Evolutionary conservation across 2,329 filamentous ascomycete species (phyloP), one percentile per base, ranked within the genome.

Genomic region (Coleophoma cylindrospora): DNA sequence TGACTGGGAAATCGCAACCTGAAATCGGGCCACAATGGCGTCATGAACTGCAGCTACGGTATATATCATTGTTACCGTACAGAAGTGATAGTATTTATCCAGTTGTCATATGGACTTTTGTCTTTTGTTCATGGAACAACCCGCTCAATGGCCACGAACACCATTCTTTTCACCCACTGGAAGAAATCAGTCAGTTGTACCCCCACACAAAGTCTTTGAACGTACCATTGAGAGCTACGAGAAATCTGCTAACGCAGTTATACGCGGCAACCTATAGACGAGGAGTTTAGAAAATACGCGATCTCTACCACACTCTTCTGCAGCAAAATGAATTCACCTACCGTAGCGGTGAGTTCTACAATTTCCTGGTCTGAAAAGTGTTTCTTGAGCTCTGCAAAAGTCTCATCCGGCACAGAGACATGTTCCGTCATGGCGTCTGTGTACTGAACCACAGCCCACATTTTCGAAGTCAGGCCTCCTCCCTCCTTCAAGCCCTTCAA

Each of bases 371-470:
- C 86, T 21, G 64, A 75, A 57, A 91, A 90, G 34, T 76, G 62
- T 12, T 56, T 65, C 69, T 77, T 85, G 56, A 95, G 57, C 57
- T 71, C 69, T 32, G 65, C 78, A 69, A 92, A 92, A 1, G 87
- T 79, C 51, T 72, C 77, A 45, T 94, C 85, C 12, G 72, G 68
- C 7, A 95, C 89, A 47, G 76, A 71, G 0, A 92, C 84, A 41
- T 81, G 78, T 56, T 82, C 73, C 45, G 90, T 95, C 87, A 95
- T 95, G 65, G 89, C 87, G 70, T 95, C 89, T 15, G 89, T 79
- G 65, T 90, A 91, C 43, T 76, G 72, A 48, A 92, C 66, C 34
- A 89, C 86, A 0, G 82, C 84, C 74, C 80, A 82, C 69, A 90
- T 82, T 64, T 72, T 74, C 52, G 77, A 75, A 22, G 69, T 80